phyloP scores from a whole-genome alignment of 352 stramenopile genomes.

The Pythium guiyangense region DNA sequence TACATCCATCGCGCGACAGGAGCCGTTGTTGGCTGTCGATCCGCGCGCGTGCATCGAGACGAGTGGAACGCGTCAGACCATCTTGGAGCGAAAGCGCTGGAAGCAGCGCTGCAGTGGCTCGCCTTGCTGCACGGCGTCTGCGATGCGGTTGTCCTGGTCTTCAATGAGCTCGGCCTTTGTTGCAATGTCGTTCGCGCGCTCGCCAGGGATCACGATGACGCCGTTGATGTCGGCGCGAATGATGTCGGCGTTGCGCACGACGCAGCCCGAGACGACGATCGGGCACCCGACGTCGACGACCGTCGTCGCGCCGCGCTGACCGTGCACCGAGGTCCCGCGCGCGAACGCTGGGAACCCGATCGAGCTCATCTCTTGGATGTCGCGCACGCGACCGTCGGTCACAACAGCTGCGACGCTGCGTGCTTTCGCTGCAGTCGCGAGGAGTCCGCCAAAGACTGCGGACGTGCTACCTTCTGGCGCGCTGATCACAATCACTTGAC shows the following conservation, averaged over 20 bases:
- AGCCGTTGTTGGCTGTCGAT: too few relatives aligned
- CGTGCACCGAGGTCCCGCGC: constrained; percentile 70
- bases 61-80: constrained; percentile 31
- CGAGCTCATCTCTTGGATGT: constrained; percentile 66
- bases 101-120: constrained; percentile 71
- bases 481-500: constrained; percentile 79
- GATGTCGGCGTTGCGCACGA: constrained; percentile 76
- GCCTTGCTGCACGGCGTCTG: constrained; percentile 73
- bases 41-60: too few relatives aligned
- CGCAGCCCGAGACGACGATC: constrained; percentile 65
- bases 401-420: constrained; percentile 61
- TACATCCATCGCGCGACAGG: too few relatives aligned
- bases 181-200: constrained; percentile 65
- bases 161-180: constrained; percentile 73
- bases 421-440: constrained; percentile 67
- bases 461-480: constrained; percentile 42
- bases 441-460: constrained; percentile 66
- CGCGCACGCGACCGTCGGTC: constrained; percentile 67
- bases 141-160: constrained; percentile 76
- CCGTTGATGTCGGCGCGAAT: constrained; percentile 82
- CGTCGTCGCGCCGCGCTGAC: constrained; percentile 44
- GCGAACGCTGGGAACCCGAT: constrained; percentile 71
- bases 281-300: constrained; percentile 68
- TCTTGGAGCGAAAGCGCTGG: constrained; percentile 72
- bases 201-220: constrained; percentile 69